Conservation (phyloP, 2,329 filamentous ascomycete genomes). For the Coniella lustricola region DNA sequence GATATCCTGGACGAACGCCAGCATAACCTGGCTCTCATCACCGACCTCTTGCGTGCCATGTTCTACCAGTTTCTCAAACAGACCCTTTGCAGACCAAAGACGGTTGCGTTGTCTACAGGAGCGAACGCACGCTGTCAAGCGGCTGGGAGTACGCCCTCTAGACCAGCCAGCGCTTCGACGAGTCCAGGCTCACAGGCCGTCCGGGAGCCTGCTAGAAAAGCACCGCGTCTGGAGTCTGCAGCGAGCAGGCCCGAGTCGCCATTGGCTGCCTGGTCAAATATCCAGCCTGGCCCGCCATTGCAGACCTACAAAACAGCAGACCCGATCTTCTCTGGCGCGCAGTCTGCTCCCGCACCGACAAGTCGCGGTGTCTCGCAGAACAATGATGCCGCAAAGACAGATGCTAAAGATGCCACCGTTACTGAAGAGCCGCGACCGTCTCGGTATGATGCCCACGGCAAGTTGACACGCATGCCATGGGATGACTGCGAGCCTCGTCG, state of each 20-base stretch:
- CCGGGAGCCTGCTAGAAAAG: background rate
- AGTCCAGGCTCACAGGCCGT: background rate
- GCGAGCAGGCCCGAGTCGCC: slow-evolving; percentile 19
- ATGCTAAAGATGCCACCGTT: no score
- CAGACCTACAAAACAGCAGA: slow-evolving; percentile 22
- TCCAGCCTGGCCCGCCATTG: slow-evolving; percentile 21
- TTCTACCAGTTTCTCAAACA: slow-evolving; percentile 68
- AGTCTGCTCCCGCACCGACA: background rate
- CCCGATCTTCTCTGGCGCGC: slow-evolving; percentile 6
- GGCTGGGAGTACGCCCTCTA: background rate
- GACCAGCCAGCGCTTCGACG: background rate
- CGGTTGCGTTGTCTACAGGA: background rate
- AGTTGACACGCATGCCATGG: slow-evolving; percentile 39
- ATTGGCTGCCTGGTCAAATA: slow-evolving; percentile 33
- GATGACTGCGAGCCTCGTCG: slow-evolving; percentile 24
- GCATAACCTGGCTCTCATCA: slow-evolving; percentile 45
- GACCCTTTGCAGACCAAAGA: slow-evolving; percentile 57
- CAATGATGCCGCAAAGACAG: background rate
- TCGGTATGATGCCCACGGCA: slow-evolving; percentile 35
- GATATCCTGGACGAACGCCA: slow-evolving; percentile 38
- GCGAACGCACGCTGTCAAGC: background rate
- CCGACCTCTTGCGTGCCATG: slow-evolving; percentile 61
- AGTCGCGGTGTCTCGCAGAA: background rate
- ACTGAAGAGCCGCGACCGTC: slow-evolving; percentile 12
- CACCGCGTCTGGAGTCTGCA: background rate